Conservation (phyloP, 2,329 filamentous ascomycete species). For the Trichoderma polysporum region DNA sequence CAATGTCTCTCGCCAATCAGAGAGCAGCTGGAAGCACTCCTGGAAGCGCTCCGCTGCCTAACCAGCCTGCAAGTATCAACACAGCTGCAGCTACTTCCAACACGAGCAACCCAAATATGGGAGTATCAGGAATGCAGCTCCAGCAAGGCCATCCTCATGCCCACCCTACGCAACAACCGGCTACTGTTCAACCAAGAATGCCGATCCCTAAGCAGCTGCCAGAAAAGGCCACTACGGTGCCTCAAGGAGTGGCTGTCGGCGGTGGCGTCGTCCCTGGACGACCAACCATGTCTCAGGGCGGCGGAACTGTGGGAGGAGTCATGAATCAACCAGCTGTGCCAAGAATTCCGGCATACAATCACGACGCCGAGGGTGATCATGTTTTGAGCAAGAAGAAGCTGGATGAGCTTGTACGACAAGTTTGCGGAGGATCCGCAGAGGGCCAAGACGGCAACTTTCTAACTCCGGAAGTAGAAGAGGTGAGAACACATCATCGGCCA, state of each 20-base stretch:
- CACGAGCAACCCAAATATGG: slow-evolving; percentile 34
- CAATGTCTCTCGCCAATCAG: slow-evolving; percentile 51
- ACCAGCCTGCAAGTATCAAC: slow-evolving; percentile 33
- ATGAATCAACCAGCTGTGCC: slow-evolving; percentile 84
- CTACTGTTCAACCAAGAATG: slow-evolving; percentile 61
- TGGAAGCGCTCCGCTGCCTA: slow-evolving; percentile 32
- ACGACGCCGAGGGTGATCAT: slow-evolving; percentile 88
- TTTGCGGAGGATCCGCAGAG: slow-evolving; percentile 76
- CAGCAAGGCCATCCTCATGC: slow-evolving; percentile 27
- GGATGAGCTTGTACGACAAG: slow-evolving; percentile 90
- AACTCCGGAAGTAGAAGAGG: slow-evolving; percentile 93
- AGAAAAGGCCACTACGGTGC: slow-evolving; percentile 65
- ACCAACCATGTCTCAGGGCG: slow-evolving; percentile 81
- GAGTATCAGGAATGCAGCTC: slow-evolving; percentile 34
- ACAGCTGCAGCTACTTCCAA: slow-evolving; percentile 29
- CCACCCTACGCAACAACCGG: slow-evolving; percentile 36
- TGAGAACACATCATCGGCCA: slow-evolving; percentile 43
- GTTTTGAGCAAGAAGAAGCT: slow-evolving; percentile 98
- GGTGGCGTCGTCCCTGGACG: slow-evolving; percentile 64
- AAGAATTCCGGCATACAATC: slow-evolving; percentile 77
- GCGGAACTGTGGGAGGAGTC: slow-evolving; percentile 73
- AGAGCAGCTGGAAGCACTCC: slow-evolving; percentile 37
- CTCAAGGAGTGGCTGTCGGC: slow-evolving; percentile 69
- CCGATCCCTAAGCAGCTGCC: slow-evolving; percentile 78
- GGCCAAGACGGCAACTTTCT: slow-evolving; percentile 73